Evolutionary conservation across 257 asterid genomes (phyloP), one percentile per base, ranked within the genome.

Genomic region (Dorcoceras hygrometricum): DNA sequence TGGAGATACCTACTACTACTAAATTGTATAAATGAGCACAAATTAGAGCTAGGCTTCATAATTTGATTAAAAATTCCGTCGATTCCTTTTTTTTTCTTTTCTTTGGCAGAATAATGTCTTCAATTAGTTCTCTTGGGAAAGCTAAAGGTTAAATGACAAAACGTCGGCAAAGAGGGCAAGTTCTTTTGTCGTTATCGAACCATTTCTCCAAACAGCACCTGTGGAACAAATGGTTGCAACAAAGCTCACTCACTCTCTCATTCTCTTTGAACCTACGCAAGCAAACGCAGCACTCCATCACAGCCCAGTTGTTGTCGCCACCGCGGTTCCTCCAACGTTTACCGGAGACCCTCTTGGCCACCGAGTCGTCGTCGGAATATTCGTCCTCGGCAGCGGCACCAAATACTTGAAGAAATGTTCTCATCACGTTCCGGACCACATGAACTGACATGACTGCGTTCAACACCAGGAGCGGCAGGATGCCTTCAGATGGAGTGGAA

Each of bases 141-240:
- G 25, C 8, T 31, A 2, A 23, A 24, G 20, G 2, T 6, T 23
- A 25, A 20, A 28, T 25, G 18, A 79, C 23, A 66, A 1, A 20
- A 51, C 59, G 4, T 25, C 82, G 82, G 59, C 86, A 78, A 26
- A 78, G 80, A n/a, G 82, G 84, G 46, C 84, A 76, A 32, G 77
- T 73, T 16, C 39, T 43, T 8, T 76, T 82, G 12, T 79, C 76
- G 8, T 74, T 68, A 20, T 65, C 71, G 57, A 82, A 69, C 87
- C 82, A 78, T 63, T 71, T 77, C 2, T 65, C 78, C 65, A 81
- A 67, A 73, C 84, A 82, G 34, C 59, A 64, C 26, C 59, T 68
- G 19, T 82, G 84, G 62, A 82, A 82, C 68, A 81, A 73, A 68
- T 81, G 84, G 66, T 76, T 68, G 68, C 86, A 81, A 51, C 77